These are phyloP conservation scores for Fulvia fulva DNA, from an alignment of 2,329 filamentous ascomycete genomes.

Conservation along the genomic window DNA sequence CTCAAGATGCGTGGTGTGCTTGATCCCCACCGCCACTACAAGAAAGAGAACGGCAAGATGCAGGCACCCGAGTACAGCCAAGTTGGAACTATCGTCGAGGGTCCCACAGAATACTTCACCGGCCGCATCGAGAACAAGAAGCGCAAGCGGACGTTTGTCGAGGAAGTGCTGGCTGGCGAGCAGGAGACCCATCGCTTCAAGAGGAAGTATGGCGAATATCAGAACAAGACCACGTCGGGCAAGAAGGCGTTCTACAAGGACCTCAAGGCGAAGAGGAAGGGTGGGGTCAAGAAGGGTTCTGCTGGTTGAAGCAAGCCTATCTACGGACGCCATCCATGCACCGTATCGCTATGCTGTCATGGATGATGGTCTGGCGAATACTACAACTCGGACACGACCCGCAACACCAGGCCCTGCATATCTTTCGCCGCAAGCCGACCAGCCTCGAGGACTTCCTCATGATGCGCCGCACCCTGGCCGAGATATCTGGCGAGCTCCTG, in stretches of 20 bases:
- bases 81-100: conserved; percentile 82
- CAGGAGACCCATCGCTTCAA: conserved; percentile 68
- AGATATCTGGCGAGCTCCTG: conserved; percentile 53
- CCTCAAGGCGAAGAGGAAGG: conserved; percentile 57
- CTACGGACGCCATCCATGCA: conserved; percentile 1
- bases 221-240: conserved; percentile 75
- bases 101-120: conserved; percentile 82
- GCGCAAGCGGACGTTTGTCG: conserved; percentile 78
- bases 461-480: conserved; percentile 58
- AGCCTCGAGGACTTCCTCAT: conserved; percentile 62
- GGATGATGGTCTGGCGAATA: neutral
- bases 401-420: conserved; percentile 54
- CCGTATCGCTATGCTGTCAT: conserved; percentile 6
- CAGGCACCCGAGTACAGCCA: conserved; percentile 78
- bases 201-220: conserved; percentile 81
- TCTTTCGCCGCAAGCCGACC: conserved; percentile 57
- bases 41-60: conserved; percentile 72
- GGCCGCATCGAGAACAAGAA: conserved; percentile 80
- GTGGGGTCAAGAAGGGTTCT: conserved; percentile 33
- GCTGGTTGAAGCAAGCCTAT: conserved; percentile 21
- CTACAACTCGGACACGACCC: conserved; percentile 42
- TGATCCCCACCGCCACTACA: conserved; percentile 86
- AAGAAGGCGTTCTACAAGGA: conserved; percentile 88
- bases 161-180: conserved; percentile 72
- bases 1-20: conserved; percentile 84